Evolutionary conservation across 106 monocot genomes (phyloP), one percentile per base, ranked within the genome.

Genomic region (Acorus gramineus): DNA sequence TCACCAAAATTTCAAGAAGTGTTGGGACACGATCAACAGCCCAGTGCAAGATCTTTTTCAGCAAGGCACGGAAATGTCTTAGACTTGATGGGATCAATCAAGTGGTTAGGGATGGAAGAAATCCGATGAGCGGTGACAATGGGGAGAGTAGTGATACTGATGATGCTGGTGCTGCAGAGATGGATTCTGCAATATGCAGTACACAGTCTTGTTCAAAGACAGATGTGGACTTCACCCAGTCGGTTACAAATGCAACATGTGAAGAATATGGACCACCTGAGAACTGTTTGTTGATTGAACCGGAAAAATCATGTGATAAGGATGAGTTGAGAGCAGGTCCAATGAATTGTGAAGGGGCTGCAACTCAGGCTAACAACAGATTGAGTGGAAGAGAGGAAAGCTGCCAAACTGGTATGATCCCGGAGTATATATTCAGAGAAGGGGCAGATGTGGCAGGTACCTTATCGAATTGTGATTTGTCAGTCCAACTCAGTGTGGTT

Each of bases 21-120:
- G 64, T 98, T 59, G 77, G 73, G 59, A 84, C 88, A 42, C 83
- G 83, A 58, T 88, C 96, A 48, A 78, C 50, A 44, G 87, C 88
- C 10, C 87, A 98, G 55, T 98, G 96, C 67, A 91, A 84, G 71
- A 78, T 85, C 11, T 98, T 98, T 71, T 98, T 80, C 52, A 85
- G 96, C 59, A 98, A 98, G 73, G 87, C 91, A 14, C 70, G 88
- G n/a, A 98, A 85, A 46, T 83, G 80, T 68, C 88, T 98, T 58
- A 67, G 80, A 14, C 71, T 98, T 6, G 87, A 92, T 79, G 46
- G 53, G 52, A 67, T 85, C 64, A 73, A 77, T 65, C 65, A 73
- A 60, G 72, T 67, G 46, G 49, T 57, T 42, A 49, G 4, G 8
- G 63, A 69, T 75, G 75, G 13, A 11, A 52, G 53, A 43, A 80